Base-by-base conservation (phyloP, 2,329 filamentous ascomycete species). In the Rhynchosporium graminicola region DNA sequence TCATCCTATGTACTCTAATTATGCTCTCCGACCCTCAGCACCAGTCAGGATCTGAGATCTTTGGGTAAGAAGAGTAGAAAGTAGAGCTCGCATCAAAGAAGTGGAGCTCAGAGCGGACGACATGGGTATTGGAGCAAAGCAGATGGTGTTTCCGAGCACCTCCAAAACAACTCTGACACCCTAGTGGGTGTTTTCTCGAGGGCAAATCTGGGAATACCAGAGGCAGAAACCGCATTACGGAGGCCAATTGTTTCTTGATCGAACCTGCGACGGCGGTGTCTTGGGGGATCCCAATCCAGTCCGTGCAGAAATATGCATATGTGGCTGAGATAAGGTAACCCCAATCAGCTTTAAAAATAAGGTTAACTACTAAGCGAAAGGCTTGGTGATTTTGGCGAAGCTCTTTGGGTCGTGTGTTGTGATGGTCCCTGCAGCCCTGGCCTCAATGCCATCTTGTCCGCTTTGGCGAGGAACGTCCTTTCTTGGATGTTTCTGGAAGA, bases 311-410 rank as follows among this genome's bases (percentile, higher is more conserved):
- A 5, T 4, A 28, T 3, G 33, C 2, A 42, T 36, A 38, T n/a
- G 33, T 40, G 50, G 50, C 50, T 42, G 31, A 50, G 47, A n/a
- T 42, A 9, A 40, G 33, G 1, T 20, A n/a, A 54, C 10, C n/a
- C 26, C 38, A 33, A 40, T 54, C 36, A n/a, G 2, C 50, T 15
- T 20, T 6, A 51, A 54, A 13, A 40, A 40, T 54, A 54, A 54
- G 50, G 50, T 54, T 54, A 54, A 26, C 28, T 42, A n/a, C 36
- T 54, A 40, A n/a, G 33, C 50, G 50, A 40, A 20, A 42, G 20
- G 50, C 50, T 42, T 54, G 33, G 50, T 40, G 6, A 54, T 20
- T 54, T 40, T 20, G n/a, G 20, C 13, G 12, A 9, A 36, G 36
- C n/a, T 42, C 20, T 42, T 26, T 3, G 10, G 50, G 13, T 54